Base-by-base conservation (phyloP, 192 early-diverging fungal genomes). In the Cladochytrium replicatum region DNA sequence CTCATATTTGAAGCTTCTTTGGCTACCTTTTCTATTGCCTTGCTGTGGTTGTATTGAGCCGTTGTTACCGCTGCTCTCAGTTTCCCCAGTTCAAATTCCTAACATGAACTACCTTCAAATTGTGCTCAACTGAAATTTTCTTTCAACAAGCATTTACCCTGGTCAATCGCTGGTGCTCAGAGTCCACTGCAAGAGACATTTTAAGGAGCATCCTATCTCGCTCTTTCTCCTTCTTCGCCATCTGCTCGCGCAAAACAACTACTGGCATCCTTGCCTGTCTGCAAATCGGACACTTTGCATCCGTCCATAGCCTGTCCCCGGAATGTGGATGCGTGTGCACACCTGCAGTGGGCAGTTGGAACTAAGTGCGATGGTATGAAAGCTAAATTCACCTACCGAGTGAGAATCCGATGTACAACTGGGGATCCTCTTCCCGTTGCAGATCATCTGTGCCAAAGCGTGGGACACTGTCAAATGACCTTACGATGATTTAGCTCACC, bases 251-350 rank as follows among this genome's bases (percentile, higher is more conserved):
- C 0, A 64, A 41, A 8, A 57, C 61, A 15, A 66, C 38, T 2
- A 46, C 26, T 2, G 46, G 48, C 4, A 63, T 52, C 15, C 34
- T 53, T 8, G 45, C 22, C n/a, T 55, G 24, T 4, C 61, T 50
- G 32, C 71, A 73, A 29, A 73, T 61, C 4, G 71, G 71, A 43
- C 71, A 73, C 23, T 63, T 62, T n/a, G 28, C 25, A 49, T 73
- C 56, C 29, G 25, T 54, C 69, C 69, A 69, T 21, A 64, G 55
- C 13, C 68, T 45, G 29, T 69, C 52, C n/a, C 65, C 68, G 4
- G 68, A 63, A 56, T 71, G 66, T 13, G 51, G 47, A 41, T 71
- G 68, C 23, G 46, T 64, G 39, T 71, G 68, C 21, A 53, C 57
- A n/a, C n/a, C n/a, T n/a, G n/a, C n/a, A n/a, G n/a, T n/a, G n/a